Percentiles rank a stretch among this genome's conserved stretches.
Conservation (phyloP, 2,329 filamentous ascomycete species). For the Fusarium verrucosum region DNA sequence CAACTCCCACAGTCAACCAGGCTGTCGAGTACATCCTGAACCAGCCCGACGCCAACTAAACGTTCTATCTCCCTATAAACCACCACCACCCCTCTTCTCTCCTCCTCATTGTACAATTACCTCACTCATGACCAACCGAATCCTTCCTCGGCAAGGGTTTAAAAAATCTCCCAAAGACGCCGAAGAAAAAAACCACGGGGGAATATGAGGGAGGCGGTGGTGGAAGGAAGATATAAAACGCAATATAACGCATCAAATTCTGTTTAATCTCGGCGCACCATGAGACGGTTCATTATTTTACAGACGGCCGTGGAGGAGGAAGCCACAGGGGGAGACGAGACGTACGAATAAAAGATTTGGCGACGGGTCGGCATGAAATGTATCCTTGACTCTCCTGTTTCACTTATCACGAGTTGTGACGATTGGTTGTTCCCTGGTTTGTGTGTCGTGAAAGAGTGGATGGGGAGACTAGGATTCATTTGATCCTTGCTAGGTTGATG, state of each 20-base stretch:
- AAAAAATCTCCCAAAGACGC: constrained; percentile 20
- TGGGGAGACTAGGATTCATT: background rate
- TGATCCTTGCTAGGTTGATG: constrained; percentile 2
- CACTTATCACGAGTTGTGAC: constrained; percentile 4
- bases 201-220: background rate
- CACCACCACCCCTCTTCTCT: constrained; percentile 9
- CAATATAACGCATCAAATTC: constrained; percentile 23
- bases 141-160: constrained; percentile 32
- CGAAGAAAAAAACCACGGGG: constrained; percentile 18
- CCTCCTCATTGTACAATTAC: constrained; percentile 44
- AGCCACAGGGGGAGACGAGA: constrained; percentile 7
- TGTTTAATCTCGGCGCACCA: constrained; percentile 37
- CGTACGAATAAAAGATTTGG: constrained; percentile 29
- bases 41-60: constrained; percentile 87
- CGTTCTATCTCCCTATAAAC: constrained; percentile 6
- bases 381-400: constrained; percentile 1
- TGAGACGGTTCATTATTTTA: constrained; percentile 32
- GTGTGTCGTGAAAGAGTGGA: constrained; percentile 5
- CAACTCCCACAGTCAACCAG: constrained; percentile 77
- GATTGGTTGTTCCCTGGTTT: background rate
- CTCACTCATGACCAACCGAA: constrained; percentile 27
- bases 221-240: constrained; percentile 19
- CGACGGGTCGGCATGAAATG: constrained; percentile 10
- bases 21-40: constrained; percentile 92
- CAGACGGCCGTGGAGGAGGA: constrained; percentile 19